A percentile compares a stretch with the other conserved stretches of the same genome.
Conservation (phyloP, 306 rosid species). For the Arachis hypogaea region DNA sequence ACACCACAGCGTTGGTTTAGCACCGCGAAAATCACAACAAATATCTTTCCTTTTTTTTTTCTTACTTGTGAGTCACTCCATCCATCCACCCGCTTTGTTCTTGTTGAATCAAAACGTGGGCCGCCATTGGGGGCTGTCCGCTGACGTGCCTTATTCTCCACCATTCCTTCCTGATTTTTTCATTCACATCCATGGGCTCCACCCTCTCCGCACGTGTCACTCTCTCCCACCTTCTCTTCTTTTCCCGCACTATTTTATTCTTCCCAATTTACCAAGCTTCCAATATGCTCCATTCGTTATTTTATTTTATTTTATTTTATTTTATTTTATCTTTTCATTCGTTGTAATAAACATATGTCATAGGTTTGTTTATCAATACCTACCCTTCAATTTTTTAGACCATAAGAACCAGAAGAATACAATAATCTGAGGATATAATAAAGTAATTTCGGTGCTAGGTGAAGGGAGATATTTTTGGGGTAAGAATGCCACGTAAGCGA, state of each 20-base stretch:
- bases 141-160: slow-evolving; percentile 33
- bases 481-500: slow-evolving; percentile 44
- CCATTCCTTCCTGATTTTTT: slow-evolving; percentile 23
- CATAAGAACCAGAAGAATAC: neutral
- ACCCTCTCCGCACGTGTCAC: slow-evolving; percentile 33
- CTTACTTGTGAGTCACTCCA: neutral
- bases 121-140: slow-evolving; percentile 1
- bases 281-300: neutral
- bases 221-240: neutral
- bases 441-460: neutral
- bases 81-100: neutral
- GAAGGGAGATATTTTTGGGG: slow-evolving; percentile 38
- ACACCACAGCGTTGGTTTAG: slow-evolving; percentile 24
- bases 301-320: neutral
- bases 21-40: slow-evolving; percentile 50
- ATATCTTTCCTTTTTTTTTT: slow-evolving; percentile 42
- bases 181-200: slow-evolving; percentile 2
- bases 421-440: neutral
- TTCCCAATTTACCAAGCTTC: neutral
- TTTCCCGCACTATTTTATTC: neutral
- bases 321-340: neutral
- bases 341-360: neutral
- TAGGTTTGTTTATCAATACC: neutral
- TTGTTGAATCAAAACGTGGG: slow-evolving; percentile 15
- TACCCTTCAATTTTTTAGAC: too few species aligned